Evolutionary conservation across 768 basidiomycete genomes (phyloP), one percentile per base, ranked within the genome.

Genomic region (Phlebiopsis flavidoalba): DNA sequence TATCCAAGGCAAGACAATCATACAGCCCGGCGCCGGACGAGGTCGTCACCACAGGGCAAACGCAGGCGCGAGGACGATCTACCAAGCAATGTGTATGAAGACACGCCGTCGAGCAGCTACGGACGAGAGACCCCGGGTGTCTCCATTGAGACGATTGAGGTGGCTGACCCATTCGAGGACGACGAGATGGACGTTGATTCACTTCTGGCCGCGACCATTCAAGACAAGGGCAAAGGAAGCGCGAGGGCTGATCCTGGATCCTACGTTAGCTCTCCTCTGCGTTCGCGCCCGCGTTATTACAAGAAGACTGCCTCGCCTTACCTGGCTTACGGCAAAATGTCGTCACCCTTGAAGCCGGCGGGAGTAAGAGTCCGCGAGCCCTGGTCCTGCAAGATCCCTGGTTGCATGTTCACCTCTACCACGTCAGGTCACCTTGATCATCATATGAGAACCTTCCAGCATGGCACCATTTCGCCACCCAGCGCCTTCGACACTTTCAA

Each of bases 361-460:
- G 40, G 22, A 6, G 19, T 40, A 4, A 46, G 31, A 12, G 17
- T 36, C 14, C 57, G 36, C 40, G 19, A 47, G 8, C 37, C 22
- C 11, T 61, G 22, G 35, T 35, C n/a, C 4, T 61, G 60, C 49
- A n/a, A 33, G 47, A 57, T 61, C 6, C 43, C 36, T 8, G 52
- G 52, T 17, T 61, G 60, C 50, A 8, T 31, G 21, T 61, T 61
- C 35, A 31, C n/a, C 10, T 53, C 58, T n/a, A 53, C 62, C 2
- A 53, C 52, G 2, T n/a, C 40, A 4, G 49, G 49, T 26, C 62
- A 63, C 43, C 51, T 59, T 19, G 55, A 48, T 21, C 62, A 63
- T 31, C 62, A 63, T 22, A 24, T 55, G 36, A 35, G 51, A 21
- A 63, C 58, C 11, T 58, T 58, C 10, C 58, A 59, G 53, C 62